Evolutionary conservation across 345 rosid genomes (phyloP).

Genomic region (Odontarrhena argentea): DNA sequence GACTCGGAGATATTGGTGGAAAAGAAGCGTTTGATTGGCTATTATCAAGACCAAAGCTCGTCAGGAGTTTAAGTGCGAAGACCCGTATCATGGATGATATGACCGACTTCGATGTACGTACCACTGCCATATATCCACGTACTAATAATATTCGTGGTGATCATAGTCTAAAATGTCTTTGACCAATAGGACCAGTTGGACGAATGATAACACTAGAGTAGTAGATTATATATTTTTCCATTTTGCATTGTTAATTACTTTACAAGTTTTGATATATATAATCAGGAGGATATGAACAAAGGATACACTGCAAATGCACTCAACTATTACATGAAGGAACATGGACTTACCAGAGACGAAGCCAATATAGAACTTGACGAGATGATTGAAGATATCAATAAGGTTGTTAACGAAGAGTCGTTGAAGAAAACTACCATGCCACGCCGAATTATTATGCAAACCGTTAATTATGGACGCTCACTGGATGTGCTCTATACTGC

Average conservation of each 20-base stretch:
- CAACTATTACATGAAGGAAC: conserved; percentile 25
- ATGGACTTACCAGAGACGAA: conserved; percentile 25
- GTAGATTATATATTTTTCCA: too few species aligned
- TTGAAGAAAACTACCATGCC: neutral
- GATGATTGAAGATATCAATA: conserved; percentile 15
- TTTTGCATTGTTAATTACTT: too few species aligned
- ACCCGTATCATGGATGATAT: conserved; percentile 32
- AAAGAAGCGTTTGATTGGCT: conserved; percentile 33
- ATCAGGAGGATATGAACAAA: conserved; percentile 41
- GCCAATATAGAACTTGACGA: neutral
- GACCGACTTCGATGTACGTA: conserved; percentile 20
- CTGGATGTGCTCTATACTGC: conserved; percentile 1
- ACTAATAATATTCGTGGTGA: too few species aligned
- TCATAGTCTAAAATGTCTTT: too few species aligned
- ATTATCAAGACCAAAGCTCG: conserved; percentile 5
- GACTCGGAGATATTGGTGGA: conserved; percentile 10
- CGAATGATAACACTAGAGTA: too few species aligned
- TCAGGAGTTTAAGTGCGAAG: conserved; percentile 1
- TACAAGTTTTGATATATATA: neutral
- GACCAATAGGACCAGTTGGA: too few species aligned
- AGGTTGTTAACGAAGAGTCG: conserved; percentile 24
- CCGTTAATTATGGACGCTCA: neutral
- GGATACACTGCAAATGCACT: conserved; percentile 26
- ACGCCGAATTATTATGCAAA: neutral
- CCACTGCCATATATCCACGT: too few species aligned